Evolutionary conservation across 495 filamentous ascomycete genomes (phyloP).

Genomic region (Oidiodendron maius): DNA sequence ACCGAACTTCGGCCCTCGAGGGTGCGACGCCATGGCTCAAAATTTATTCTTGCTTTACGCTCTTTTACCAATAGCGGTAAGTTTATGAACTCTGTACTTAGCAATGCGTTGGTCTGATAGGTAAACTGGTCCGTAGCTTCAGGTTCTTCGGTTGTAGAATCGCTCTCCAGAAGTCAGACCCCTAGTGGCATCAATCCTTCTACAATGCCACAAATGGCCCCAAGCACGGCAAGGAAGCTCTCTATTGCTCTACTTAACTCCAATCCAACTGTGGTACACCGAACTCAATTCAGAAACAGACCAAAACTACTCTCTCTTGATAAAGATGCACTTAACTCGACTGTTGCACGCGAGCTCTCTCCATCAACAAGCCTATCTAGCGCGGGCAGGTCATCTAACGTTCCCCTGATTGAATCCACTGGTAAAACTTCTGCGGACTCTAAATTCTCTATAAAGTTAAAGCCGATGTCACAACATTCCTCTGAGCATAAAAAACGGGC

Average conservation of each 20-base stretch:
- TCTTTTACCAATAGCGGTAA: conserved; percentile 40
- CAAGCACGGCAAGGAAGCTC: conserved; percentile 31
- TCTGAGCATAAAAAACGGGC: conserved; percentile 18
- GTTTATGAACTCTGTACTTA: conserved; percentile 5
- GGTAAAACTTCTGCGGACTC: conserved; percentile 22
- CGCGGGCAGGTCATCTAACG: conserved; percentile 14
- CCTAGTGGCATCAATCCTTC: not conserved
- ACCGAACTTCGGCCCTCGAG: conserved; percentile 20
- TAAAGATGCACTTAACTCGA: conserved; percentile 8
- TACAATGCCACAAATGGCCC: not conserved
- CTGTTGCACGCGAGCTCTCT: conserved; percentile 11
- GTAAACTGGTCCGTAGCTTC: conserved; percentile 4
- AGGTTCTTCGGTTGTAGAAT: conserved; percentile 8
- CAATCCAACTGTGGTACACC: conserved; percentile 41
- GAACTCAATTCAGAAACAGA: conserved; percentile 29
- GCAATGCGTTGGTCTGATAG: not conserved
- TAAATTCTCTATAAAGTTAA: conserved; percentile 17
- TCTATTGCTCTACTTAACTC: conserved; percentile 35
- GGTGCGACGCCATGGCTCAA: conserved; percentile 33
- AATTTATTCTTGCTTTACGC: conserved; percentile 36
- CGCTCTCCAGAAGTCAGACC: not conserved
- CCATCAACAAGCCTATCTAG: conserved; percentile 13
- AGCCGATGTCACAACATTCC: conserved; percentile 12
- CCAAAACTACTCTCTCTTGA: conserved; percentile 18
- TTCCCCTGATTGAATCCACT: conserved; percentile 15